These are phyloP conservation scores for Calonectria pseudoreteaudii DNA, from an alignment of 2,329 filamentous ascomycete genomes.

Conservation along the genomic window DNA sequence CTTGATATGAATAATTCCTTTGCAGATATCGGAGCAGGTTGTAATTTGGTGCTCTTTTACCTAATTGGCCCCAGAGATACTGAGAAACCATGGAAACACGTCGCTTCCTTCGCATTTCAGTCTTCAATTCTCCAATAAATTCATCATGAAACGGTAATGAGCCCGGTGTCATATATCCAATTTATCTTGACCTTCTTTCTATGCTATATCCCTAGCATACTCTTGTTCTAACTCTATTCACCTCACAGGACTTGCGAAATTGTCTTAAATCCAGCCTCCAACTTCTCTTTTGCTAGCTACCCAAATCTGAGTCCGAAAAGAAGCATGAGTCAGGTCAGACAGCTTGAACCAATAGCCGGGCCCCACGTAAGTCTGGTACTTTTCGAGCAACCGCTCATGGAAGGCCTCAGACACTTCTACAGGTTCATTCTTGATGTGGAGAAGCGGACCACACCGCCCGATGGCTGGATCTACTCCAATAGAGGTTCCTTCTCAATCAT, in stretches of 20 bases:
- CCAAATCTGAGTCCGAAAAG: slow-evolving; percentile 42
- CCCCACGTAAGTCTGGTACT: slow-evolving; percentile 38
- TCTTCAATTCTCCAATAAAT: not conserved
- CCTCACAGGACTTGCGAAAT: slow-evolving; percentile 25
- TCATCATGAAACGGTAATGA: not conserved
- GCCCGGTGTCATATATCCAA: not conserved
- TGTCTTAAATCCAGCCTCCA: slow-evolving; percentile 33
- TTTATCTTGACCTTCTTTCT: not conserved
- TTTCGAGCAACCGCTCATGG: slow-evolving; percentile 31
- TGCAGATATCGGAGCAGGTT: not conserved
- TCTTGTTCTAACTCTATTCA: not conserved
- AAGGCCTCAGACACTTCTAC: slow-evolving; percentile 29
- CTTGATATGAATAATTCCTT: slow-evolving; percentile 3
- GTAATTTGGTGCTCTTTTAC: not conserved
- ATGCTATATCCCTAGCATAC: too few relatives aligned
- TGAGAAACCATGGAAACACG: not conserved
- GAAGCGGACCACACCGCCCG: slow-evolving; percentile 40
- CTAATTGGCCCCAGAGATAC: not conserved
- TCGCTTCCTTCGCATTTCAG: not conserved
- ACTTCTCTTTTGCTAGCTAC: slow-evolving; percentile 36
- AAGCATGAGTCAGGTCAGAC: slow-evolving; percentile 37
- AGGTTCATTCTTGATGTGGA: slow-evolving; percentile 35
- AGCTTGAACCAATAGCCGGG: slow-evolving; percentile 41
- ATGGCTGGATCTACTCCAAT: slow-evolving; percentile 40
- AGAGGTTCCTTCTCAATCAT: slow-evolving; percentile 40